A percentile compares a stretch with the other conserved stretches of the same genome.
phyloP scores from a whole-genome alignment of 352 stramenopile genomes.

The Phytopythium ostracodes region DNA sequence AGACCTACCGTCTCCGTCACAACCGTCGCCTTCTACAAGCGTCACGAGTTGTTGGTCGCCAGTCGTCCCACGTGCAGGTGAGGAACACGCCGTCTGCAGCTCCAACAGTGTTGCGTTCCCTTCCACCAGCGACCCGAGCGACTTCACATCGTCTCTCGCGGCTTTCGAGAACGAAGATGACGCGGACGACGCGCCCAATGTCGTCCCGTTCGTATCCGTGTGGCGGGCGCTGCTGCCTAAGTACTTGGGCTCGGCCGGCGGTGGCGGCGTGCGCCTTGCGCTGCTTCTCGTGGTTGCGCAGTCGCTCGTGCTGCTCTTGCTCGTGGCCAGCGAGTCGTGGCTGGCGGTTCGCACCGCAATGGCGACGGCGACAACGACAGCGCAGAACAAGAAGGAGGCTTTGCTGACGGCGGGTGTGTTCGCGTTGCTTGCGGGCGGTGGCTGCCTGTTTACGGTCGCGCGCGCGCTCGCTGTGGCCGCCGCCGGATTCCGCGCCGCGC shows the following conservation, averaged over 20 bases:
- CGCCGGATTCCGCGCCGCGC: slow-evolving; percentile 49
- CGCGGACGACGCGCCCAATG: slow-evolving; percentile 17
- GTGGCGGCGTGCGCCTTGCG: slow-evolving; percentile 39
- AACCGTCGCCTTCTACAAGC: neutral
- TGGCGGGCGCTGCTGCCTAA: slow-evolving; percentile 11
- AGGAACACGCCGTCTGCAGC: slow-evolving; percentile 2
- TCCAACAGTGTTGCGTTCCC: slow-evolving; percentile 3
- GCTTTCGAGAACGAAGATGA: slow-evolving; percentile 28
- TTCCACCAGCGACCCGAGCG: slow-evolving; percentile 5
- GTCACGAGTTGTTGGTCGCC: slow-evolving; percentile 9
- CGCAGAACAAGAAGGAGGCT: slow-evolving; percentile 77
- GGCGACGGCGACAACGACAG: slow-evolving; percentile 42
- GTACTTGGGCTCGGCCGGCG: slow-evolving; percentile 47
- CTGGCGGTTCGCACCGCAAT: slow-evolving; percentile 86
- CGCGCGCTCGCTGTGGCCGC: slow-evolving; percentile 55
- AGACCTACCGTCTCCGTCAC: neutral
- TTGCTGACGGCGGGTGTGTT: slow-evolving; percentile 54
- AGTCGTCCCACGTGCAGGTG: slow-evolving; percentile 32
- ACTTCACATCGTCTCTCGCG: neutral
- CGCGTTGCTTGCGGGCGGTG: slow-evolving; percentile 40
- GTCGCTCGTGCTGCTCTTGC: slow-evolving; percentile 78
- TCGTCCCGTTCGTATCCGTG: slow-evolving; percentile 34
- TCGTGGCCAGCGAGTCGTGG: slow-evolving; percentile 88
- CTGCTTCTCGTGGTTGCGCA: slow-evolving; percentile 60
- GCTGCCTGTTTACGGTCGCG: slow-evolving; percentile 49